Conservation (phyloP, 2,329 filamentous ascomycete genomes). For the Sporothrix brunneoviolacea region DNA sequence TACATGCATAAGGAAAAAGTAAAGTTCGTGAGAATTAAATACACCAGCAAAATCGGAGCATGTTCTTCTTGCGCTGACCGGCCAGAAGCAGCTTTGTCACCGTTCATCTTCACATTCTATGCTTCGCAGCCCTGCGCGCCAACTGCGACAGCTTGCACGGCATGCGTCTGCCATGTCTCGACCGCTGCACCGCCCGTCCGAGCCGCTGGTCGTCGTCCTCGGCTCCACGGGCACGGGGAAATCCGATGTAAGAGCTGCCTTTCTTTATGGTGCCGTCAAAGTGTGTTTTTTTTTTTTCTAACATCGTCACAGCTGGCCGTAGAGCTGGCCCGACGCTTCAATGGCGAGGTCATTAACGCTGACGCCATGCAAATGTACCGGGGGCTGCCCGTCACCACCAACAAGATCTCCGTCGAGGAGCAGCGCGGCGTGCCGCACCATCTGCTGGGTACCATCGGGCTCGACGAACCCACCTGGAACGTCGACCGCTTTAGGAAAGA, state of each 20-base stretch:
- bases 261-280: background rate
- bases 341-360: slow-evolving; percentile 93
- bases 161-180: slow-evolving; percentile 30
- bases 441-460: slow-evolving; percentile 69
- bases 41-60: too few relatives aligned
- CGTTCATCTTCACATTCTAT: background rate
- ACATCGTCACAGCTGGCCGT: slow-evolving; percentile 65
- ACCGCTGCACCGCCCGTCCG: slow-evolving; percentile 27
- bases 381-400: slow-evolving; percentile 89
- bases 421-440: slow-evolving; percentile 80
- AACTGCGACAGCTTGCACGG: slow-evolving; percentile 9
- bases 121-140: background rate
- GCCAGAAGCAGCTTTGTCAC: background rate
- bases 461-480: slow-evolving; percentile 75
- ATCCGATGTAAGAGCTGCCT: slow-evolving; percentile 59
- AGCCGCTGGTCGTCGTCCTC: slow-evolving; percentile 71
- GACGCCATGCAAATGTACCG: slow-evolving; percentile 98
- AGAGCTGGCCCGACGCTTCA: slow-evolving; percentile 72
- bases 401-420: slow-evolving; percentile 75
- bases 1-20: background rate
- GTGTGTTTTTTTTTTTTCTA: background rate
- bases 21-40: too few relatives aligned
- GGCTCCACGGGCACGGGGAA: slow-evolving; percentile 92
- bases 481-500: slow-evolving; percentile 70
- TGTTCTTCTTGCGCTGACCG: too few relatives aligned